Conservation (phyloP, 1,284 basidiomycete species). For the Marasmius fiardii region DNA sequence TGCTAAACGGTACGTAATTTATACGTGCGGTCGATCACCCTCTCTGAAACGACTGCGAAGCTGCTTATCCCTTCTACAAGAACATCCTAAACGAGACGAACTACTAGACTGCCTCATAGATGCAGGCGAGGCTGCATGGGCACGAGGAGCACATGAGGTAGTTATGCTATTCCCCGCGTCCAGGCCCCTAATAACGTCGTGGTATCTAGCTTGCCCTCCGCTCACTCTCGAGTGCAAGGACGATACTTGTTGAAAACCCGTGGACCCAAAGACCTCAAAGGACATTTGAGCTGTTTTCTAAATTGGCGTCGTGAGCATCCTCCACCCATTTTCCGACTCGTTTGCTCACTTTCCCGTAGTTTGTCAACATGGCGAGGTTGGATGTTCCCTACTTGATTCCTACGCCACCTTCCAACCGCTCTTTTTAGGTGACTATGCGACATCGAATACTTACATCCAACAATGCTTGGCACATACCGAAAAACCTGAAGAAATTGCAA, state of each 20-base stretch:
- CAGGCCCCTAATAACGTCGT: not conserved
- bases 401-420: not conserved
- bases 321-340: not conserved
- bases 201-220: constrained; percentile 50
- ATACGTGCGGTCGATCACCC: not conserved
- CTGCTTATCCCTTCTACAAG: constrained; percentile 56
- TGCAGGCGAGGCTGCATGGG: constrained; percentile 66
- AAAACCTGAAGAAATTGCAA: constrained; percentile 51
- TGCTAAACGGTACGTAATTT: constrained; percentile 47
- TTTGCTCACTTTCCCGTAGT: constrained; percentile 26
- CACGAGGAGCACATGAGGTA: constrained; percentile 70
- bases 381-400: not conserved
- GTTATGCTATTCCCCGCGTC: not conserved
- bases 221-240: constrained; percentile 54
- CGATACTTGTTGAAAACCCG: constrained; percentile 47
- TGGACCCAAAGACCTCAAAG: constrained; percentile 48
- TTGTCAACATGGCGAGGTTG: constrained; percentile 62
- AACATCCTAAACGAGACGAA: constrained; percentile 58
- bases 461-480: constrained; percentile 48
- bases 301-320: constrained; percentile 55
- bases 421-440: constrained; percentile 43
- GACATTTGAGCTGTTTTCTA: constrained; percentile 49
- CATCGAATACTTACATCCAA: constrained; percentile 47
- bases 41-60: constrained; percentile 26
- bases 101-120: constrained; percentile 57